Evolutionary conservation across 1,284 basidiomycete species (phyloP).

Genomic region (Rhodotorula sp.): DNA sequence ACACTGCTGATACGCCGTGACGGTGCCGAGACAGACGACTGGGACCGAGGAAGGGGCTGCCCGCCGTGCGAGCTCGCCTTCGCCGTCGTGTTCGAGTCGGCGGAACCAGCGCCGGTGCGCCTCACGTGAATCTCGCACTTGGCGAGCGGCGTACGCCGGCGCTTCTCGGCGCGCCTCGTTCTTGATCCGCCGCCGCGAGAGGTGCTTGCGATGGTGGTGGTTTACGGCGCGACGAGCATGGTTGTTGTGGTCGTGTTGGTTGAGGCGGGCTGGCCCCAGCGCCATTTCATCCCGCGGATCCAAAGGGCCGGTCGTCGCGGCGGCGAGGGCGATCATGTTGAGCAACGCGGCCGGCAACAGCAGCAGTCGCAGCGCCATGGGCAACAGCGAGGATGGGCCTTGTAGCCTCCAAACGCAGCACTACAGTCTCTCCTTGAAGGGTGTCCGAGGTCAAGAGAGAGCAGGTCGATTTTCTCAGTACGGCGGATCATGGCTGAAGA

Average conservation of each 20-base stretch:
- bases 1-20: constrained; percentile 1
- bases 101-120: not conserved
- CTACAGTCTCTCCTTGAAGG: too few species aligned
- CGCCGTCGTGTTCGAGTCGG: not conserved
- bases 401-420: too few species aligned
- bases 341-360: too few species aligned
- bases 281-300: too few species aligned
- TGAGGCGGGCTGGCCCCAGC: not conserved
- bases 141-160: not conserved
- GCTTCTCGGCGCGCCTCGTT: not conserved
- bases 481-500: too few species aligned
- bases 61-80: not conserved
- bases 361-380: too few species aligned
- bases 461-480: too few species aligned
- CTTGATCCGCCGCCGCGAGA: not conserved
- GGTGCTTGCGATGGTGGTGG: not conserved
- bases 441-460: too few species aligned
- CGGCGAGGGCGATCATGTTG: too few species aligned
- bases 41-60: not conserved
- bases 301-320: too few species aligned
- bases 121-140: not conserved
- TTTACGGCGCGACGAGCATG: not conserved
- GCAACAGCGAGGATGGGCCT: too few species aligned
- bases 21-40: not conserved
- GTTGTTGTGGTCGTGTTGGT: not conserved